Conservation (phyloP, 2,329 filamentous ascomycete species). For the Dactylonectria macrodidyma region DNA sequence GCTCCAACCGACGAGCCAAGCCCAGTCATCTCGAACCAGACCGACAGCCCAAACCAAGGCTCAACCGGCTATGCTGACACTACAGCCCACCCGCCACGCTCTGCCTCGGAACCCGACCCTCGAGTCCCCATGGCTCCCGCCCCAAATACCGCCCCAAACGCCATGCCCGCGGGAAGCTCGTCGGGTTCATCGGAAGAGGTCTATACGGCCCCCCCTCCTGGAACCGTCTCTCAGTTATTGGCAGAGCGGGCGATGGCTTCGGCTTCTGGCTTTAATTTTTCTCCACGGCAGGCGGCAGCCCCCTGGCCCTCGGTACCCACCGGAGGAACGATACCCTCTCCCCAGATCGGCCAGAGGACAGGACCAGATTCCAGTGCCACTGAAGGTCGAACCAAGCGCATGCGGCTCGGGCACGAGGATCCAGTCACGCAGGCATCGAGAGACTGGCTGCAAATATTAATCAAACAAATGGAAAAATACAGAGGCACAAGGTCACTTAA, state of each 20-base stretch:
- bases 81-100: slow-evolving; percentile 21
- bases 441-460: slow-evolving; percentile 29
- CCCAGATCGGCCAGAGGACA: slow-evolving; percentile 2
- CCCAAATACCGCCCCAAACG: background rate
- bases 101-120: slow-evolving; percentile 28
- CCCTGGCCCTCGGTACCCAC: background rate
- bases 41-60: slow-evolving; percentile 52
- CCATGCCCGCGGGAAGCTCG: background rate
- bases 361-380: background rate
- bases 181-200: background rate
- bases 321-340: background rate
- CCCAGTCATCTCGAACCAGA: slow-evolving; percentile 55
- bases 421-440: background rate
- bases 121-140: slow-evolving; percentile 19
- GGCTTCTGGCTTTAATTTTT: slow-evolving; percentile 6
- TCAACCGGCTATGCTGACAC: slow-evolving; percentile 33
- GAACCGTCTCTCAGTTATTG: background rate
- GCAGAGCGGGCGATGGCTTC: slow-evolving; percentile 15
- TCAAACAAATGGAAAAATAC: slow-evolving; percentile 42
- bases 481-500: slow-evolving; percentile 37
- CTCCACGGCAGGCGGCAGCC: slow-evolving; percentile 9
- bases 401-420: slow-evolving; percentile 28
- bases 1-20: slow-evolving; percentile 74
- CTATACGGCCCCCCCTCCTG: background rate
- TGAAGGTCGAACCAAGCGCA: slow-evolving; percentile 35